Evolutionary conservation across 805 yeast species (phyloP).

Genomic region (Myxozyma neotropica): DNA sequence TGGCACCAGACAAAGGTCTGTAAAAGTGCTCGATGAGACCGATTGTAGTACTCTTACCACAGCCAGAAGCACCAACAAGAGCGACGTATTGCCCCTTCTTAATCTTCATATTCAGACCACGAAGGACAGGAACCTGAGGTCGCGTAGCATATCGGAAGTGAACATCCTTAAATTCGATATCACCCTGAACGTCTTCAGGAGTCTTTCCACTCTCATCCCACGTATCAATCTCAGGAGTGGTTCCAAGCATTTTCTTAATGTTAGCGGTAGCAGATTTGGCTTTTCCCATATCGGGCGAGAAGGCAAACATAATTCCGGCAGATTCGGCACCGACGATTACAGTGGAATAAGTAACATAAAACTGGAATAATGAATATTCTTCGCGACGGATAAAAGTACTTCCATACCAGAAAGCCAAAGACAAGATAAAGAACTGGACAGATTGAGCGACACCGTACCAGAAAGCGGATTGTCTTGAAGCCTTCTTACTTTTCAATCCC

Average conservation of each 20-base stretch:
- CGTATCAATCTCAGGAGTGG: constrained; percentile 44
- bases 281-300: constrained; percentile 50
- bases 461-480: constrained; percentile 34
- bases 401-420: constrained; percentile 50
- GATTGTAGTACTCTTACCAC: constrained; percentile 49
- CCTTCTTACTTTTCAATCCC: background rate
- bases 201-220: constrained; percentile 39
- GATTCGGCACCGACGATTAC: constrained; percentile 49
- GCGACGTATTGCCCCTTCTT: constrained; percentile 87
- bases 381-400: constrained; percentile 42
- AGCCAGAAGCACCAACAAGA: constrained; percentile 85
- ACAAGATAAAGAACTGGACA: constrained; percentile 44
- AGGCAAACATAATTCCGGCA: constrained; percentile 47
- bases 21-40: constrained; percentile 61
- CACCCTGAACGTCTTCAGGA: constrained; percentile 47
- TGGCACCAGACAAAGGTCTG: constrained; percentile 51
- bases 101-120: constrained; percentile 39
- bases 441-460: constrained; percentile 42
- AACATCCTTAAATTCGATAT: constrained; percentile 51
- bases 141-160: constrained; percentile 41
- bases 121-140: constrained; percentile 37
- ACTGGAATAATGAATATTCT: constrained; percentile 41
- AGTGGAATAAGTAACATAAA: constrained; percentile 46
- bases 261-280: constrained; percentile 45
- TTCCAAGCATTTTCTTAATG: constrained; percentile 41